phyloP scores from a whole-genome alignment of 352 stramenopile genomes.

The Pythium periplocum region DNA sequence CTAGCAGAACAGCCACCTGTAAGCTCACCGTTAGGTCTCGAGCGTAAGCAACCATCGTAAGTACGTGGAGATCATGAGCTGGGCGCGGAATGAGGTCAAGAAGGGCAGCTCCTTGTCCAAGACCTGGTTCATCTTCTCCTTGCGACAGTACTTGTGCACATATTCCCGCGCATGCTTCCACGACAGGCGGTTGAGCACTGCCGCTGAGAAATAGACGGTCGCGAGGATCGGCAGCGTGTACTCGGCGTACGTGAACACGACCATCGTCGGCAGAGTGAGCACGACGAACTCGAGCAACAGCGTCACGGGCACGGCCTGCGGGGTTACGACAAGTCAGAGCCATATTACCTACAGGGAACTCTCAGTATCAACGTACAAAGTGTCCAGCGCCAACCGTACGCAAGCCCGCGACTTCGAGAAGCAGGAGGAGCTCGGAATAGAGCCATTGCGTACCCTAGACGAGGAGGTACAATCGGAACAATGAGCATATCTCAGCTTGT shows the following conservation, averaged over 20 bases:
- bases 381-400: conserved; percentile 44
- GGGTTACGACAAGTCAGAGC: background rate
- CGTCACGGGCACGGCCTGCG: conserved; percentile 41
- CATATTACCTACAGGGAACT: background rate
- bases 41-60: conserved; percentile 1
- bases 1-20: conserved; percentile 16
- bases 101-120: conserved; percentile 70
- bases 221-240: conserved; percentile 50
- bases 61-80: conserved; percentile 83
- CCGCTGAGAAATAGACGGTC: conserved; percentile 47
- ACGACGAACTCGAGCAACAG: conserved; percentile 69
- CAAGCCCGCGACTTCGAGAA: conserved; percentile 64
- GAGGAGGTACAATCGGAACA: too few relatives aligned
- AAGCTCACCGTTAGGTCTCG: background rate
- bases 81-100: conserved; percentile 71
- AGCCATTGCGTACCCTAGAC: conserved; percentile 67
- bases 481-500: background rate
- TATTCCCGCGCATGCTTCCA: conserved; percentile 70
- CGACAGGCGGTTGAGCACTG: conserved; percentile 49
- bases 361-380: conserved; percentile 26
- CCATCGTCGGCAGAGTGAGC: conserved; percentile 61
- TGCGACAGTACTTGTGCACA: conserved; percentile 71
- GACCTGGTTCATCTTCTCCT: conserved; percentile 78
- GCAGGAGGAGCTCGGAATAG: conserved; percentile 74
- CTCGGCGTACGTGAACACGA: conserved; percentile 64